Percentiles rank a stretch among this genome's conserved stretches.
Conservation (phyloP, 2,329 filamentous ascomycete species). For the Teratosphaeria gauchensis region DNA sequence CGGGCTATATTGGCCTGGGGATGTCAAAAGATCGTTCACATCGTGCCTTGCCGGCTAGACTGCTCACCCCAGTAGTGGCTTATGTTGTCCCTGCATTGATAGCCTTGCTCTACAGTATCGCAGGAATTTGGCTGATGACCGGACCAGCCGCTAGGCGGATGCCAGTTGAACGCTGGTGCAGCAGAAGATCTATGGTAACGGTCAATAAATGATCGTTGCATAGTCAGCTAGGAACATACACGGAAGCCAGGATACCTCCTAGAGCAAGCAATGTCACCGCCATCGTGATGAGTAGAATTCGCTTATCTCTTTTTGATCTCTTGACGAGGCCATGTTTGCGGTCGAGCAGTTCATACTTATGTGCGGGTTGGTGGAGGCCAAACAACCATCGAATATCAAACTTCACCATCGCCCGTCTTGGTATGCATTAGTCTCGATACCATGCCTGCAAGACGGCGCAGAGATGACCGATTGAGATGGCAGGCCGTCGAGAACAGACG, state of each 20-base stretch:
- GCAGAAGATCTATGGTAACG: background rate
- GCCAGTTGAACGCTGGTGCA: background rate
- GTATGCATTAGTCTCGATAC: background rate
- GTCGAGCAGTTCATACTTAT: background rate
- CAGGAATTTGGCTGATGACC: conserved; percentile 6
- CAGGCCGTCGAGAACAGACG: background rate
- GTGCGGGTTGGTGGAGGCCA: background rate
- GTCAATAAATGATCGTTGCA: background rate
- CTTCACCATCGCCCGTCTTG: background rate
- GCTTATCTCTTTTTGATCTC: too few species aligned
- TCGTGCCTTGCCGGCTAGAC: background rate
- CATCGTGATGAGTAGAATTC: background rate
- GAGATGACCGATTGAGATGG: background rate
- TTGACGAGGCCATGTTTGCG: background rate
- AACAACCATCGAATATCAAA: background rate
- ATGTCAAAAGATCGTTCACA: background rate
- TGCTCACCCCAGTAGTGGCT: conserved; percentile 53
- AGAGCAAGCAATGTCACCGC: background rate
- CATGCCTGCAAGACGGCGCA: background rate
- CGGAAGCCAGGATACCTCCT: background rate
- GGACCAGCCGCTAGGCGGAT: background rate
- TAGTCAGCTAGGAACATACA: background rate
- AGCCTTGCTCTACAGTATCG: conserved; percentile 38
- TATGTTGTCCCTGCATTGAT: conserved; percentile 52
- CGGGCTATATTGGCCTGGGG: conserved; percentile 68